Base-by-base conservation (phyloP, 208 protist genomes). In the Leishmania mexicana region DNA sequence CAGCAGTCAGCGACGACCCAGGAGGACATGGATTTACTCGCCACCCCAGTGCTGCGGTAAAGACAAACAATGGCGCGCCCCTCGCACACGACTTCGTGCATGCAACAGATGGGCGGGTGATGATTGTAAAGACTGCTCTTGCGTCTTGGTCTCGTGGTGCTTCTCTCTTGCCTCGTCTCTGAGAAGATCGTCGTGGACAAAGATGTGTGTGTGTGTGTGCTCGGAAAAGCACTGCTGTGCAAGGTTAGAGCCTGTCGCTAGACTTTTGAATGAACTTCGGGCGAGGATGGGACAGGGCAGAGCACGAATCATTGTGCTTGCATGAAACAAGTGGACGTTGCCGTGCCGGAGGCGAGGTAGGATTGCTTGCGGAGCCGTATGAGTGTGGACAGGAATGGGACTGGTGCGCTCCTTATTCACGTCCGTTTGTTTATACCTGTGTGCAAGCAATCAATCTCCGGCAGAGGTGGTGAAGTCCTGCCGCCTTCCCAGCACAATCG, bases 21-120 rank as follows among this genome's bases (percentile, higher is more conserved):
- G 74, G 83, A 89, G 35, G 87, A 87, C 67, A 85, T 89, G 64
- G 87, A 90, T 64, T 68, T 70, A 15, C 76, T 89, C 71, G 83
- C 81, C 70, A 85, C 81, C 7, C 75, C 85, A 13, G 82, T 86
- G 53, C 81, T 91, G 4, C 74, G 90, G 47, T 93, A 64, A 78
- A 47, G 5, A 19, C 1, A n/a, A 40, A 31, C 17, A 45, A 75
- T 31, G 47, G 13, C 21, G 45, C 28, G 68, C 40, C 40, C 51
- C 28, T 31, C 49, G 21, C n/a, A 54, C 54, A 15, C 28, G 42
- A 17, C 28, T 74, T 53, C 31, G 68, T 3, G 24, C 68, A 74
- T 45, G 42, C 3, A 24, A 53, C 21, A 15, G 45, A 13, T 72
- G 42, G 45, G 28, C 21, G 7, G 45, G 28, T 31, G 24, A 17